Conservation (phyloP, 2,329 filamentous ascomycete species). For the Seiridium cupressi region DNA sequence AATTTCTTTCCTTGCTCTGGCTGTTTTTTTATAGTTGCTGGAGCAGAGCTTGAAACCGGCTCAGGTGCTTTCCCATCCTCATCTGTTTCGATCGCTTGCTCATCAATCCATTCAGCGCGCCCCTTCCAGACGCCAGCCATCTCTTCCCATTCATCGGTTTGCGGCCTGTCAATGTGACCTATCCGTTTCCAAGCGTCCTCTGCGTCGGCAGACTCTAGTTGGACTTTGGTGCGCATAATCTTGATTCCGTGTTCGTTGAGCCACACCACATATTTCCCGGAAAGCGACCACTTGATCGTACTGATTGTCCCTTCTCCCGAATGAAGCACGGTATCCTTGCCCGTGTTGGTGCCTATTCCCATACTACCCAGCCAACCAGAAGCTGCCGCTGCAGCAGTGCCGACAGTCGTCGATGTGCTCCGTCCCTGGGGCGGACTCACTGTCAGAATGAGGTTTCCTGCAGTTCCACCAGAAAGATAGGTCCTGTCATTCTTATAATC, state of each 20-base stretch:
- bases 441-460: conserved; percentile 85
- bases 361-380: conserved; percentile 91
- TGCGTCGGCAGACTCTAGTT: conserved; percentile 71
- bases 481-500: conserved; percentile 87
- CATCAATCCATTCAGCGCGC: conserved; percentile 88
- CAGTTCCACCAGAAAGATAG: conserved; percentile 87
- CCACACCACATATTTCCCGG: conserved; percentile 91
- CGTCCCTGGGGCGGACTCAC: conserved; percentile 75
- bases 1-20: conserved; percentile 46
- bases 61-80: conserved; percentile 47
- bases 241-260: conserved; percentile 96
- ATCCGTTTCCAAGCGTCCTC: conserved; percentile 94
- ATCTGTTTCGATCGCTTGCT: conserved; percentile 72
- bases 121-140: conserved; percentile 97
- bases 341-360: conserved; percentile 73
- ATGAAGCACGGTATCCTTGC: conserved; percentile 84
- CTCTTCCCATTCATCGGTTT: conserved; percentile 85
- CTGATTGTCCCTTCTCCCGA: conserved; percentile 89
- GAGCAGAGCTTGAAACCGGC: conserved; percentile 34
- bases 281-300: conserved; percentile 91
- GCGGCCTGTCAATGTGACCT: conserved; percentile 85
- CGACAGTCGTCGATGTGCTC: conserved; percentile 84
- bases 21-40: conserved; percentile 44
- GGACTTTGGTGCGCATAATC: conserved; percentile 88
- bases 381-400: conserved; percentile 77